Evolutionary conservation across 805 yeast species (phyloP).

Genomic region (Cyberlindnera americana): DNA sequence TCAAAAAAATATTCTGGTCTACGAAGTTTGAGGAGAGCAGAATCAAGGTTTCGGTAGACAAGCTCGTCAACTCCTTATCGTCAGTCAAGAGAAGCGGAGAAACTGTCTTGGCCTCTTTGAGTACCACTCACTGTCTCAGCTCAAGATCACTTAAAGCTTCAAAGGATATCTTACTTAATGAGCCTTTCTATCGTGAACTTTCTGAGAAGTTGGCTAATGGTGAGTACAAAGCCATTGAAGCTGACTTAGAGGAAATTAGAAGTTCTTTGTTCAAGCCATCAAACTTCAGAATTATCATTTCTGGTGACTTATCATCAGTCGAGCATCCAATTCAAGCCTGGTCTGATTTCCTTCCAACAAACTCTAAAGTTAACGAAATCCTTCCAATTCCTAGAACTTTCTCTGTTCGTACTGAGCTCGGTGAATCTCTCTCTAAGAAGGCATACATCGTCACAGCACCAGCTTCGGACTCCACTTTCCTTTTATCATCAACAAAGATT

Average conservation of each 20-base stretch:
- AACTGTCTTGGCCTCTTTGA: constrained; percentile 62
- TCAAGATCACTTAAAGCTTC: constrained; percentile 63
- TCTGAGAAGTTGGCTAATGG: constrained; percentile 52
- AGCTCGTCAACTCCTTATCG: constrained; percentile 37
- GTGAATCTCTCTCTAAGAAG: constrained; percentile 45
- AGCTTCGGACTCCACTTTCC: constrained; percentile 77
- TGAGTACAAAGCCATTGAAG: constrained; percentile 42
- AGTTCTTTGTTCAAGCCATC: constrained; percentile 47
- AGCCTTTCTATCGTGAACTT: constrained; percentile 47
- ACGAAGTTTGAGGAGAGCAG: constrained; percentile 71
- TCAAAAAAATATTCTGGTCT: constrained; percentile 57
- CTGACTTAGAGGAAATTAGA: constrained; percentile 51
- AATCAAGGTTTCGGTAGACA: constrained; percentile 52
- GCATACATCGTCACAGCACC: constrained; percentile 73
- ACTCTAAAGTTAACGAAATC: constrained; percentile 6
- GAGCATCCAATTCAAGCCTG: constrained; percentile 57
- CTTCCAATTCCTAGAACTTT: constrained; percentile 50
- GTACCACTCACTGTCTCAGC: constrained; percentile 48
- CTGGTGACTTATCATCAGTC: constrained; percentile 61
- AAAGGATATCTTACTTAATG: constrained; percentile 62
- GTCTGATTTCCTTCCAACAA: constrained; percentile 33
- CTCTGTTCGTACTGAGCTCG: constrained; percentile 52
- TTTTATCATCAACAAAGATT: constrained; percentile 55
- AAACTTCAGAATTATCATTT: constrained; percentile 63
- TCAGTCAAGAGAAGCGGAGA: constrained; percentile 41